Evolutionary conservation across 202 grass and related monocot species (phyloP).

Genomic region (Bolboschoenoplectus hybrid): DNA sequence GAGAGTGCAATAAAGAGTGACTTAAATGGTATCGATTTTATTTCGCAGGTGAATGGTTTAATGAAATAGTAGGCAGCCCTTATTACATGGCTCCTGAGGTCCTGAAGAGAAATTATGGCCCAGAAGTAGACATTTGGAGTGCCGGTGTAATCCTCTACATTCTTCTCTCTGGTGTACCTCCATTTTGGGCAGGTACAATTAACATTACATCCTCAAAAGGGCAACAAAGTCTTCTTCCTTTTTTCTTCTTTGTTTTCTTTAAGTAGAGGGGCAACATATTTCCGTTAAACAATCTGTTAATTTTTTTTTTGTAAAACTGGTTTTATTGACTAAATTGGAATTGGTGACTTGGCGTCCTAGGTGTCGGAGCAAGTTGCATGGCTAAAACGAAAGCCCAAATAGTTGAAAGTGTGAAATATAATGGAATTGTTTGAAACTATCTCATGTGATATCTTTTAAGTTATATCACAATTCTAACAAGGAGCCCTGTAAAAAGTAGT

Average conservation of each 20-base stretch:
- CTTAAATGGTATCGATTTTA: slow-evolving; percentile 1
- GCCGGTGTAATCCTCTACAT: slow-evolving; percentile 51
- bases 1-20: slow-evolving; percentile 10
- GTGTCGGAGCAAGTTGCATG: background rate
- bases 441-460: background rate
- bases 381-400: background rate
- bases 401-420: background rate
- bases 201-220: background rate
- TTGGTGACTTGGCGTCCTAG: background rate
- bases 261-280: slow-evolving; percentile 4
- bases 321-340: background rate
- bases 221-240: background rate
- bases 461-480: background rate
- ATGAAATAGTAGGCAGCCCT: slow-evolving; percentile 51
- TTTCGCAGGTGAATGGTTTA: slow-evolving; percentile 46
- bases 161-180: slow-evolving; percentile 47
- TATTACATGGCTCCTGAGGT: slow-evolving; percentile 57
- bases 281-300: background rate
- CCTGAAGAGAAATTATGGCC: slow-evolving; percentile 54
- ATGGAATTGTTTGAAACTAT: slow-evolving; percentile 4
- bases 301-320: background rate
- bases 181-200: slow-evolving; percentile 50
- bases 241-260: background rate
- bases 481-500: background rate
- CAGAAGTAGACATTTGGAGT: slow-evolving; percentile 53